phyloP scores from a whole-genome alignment of 2,329 filamentous ascomycete genomes.

The Arthrobotrys entomopaga region DNA sequence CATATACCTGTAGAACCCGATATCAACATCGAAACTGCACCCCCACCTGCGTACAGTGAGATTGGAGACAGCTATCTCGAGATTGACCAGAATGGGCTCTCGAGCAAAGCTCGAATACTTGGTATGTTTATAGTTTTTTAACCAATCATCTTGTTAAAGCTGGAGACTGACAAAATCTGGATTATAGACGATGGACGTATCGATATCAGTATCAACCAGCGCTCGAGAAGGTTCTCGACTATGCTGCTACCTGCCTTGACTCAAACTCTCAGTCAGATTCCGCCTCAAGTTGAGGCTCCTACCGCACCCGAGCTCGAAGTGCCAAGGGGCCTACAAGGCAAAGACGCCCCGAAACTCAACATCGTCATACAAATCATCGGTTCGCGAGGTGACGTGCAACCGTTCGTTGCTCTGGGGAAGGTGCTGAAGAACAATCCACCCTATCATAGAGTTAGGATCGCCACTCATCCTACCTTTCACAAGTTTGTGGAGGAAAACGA shows the following conservation, averaged over 20 bases:
- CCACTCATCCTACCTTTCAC: constrained; percentile 76
- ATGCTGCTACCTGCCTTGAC: constrained; percentile 73
- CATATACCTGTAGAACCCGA: constrained; percentile 25
- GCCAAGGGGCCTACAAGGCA: constrained; percentile 45
- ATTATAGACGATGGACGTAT: constrained; percentile 78
- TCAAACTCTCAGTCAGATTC: constrained; percentile 38
- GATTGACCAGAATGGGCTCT: constrained; percentile 62
- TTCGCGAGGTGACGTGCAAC: constrained; percentile 81
- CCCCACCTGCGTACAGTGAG: constrained; percentile 63
- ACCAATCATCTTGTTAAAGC: not conserved
- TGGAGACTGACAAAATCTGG: constrained; percentile 1
- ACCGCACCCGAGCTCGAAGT: constrained; percentile 34
- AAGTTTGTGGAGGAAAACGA: constrained; percentile 75
- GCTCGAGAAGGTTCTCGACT: constrained; percentile 72
- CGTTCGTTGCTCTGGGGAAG: constrained; percentile 79
- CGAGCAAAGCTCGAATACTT: constrained; percentile 62
- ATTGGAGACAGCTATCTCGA: constrained; percentile 60
- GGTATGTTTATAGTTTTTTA: constrained; percentile 38
- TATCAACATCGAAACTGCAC: constrained; percentile 58
- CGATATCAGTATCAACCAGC: constrained; percentile 81
- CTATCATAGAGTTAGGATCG: constrained; percentile 77
- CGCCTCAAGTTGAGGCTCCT: not conserved
- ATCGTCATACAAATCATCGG: constrained; percentile 88
- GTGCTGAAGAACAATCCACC: constrained; percentile 74
- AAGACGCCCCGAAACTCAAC: constrained; percentile 67